These are phyloP conservation scores for Cystobasidium pallidum DNA, from an alignment of 1,284 basidiomycete species.

Conservation along the genomic window DNA sequence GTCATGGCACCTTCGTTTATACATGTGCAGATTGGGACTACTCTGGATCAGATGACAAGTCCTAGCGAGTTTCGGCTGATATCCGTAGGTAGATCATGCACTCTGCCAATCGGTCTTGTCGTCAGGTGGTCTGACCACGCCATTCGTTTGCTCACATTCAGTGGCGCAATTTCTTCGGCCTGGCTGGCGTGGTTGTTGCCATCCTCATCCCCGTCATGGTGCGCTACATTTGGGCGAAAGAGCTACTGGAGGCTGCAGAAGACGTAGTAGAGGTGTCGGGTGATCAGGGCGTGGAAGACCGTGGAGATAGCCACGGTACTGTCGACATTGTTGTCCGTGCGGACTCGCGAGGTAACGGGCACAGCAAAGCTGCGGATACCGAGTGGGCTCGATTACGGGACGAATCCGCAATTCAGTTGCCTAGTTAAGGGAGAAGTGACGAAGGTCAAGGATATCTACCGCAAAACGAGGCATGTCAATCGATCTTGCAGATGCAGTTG, in stretches of 20 bases:
- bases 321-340: constrained; percentile 7
- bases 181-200: constrained; percentile 81
- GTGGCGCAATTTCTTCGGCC: constrained; percentile 74
- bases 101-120: neutral
- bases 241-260: constrained; percentile 49
- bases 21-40: constrained; percentile 89
- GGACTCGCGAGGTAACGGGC: neutral
- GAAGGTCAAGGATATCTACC: too few species aligned
- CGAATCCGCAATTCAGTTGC: neutral
- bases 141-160: neutral
- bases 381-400: neutral
- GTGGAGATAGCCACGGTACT: neutral
- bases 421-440: neutral
- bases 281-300: neutral
- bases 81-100: constrained; percentile 61
- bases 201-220: constrained; percentile 89
- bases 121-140: too few species aligned
- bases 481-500: too few species aligned
- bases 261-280: neutral
- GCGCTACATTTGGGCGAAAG: constrained; percentile 46
- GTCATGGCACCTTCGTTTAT: constrained; percentile 91
- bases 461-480: too few species aligned
- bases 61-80: constrained; percentile 89
- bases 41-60: constrained; percentile 89
- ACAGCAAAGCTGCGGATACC: neutral